Evolutionary conservation across 257 asterid genomes (phyloP).

Genomic region (Penstemon barbatus): DNA sequence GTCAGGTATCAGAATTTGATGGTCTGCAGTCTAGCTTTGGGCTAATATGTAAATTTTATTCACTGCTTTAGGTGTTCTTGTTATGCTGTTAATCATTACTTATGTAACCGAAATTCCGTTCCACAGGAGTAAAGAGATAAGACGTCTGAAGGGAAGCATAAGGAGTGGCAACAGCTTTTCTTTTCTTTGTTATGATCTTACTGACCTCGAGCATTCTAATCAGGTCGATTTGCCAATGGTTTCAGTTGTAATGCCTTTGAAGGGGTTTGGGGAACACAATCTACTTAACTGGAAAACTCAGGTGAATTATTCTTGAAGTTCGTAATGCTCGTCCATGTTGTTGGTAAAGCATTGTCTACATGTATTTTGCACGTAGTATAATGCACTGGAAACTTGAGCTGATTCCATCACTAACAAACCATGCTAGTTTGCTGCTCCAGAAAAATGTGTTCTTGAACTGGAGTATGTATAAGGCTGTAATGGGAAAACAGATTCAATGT

Average conservation of each 20-base stretch:
- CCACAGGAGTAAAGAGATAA: constrained; percentile 83
- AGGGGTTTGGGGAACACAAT: constrained; percentile 98
- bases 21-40: constrained; percentile 11
- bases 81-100: constrained; percentile 14
- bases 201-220: constrained; percentile 79
- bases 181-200: constrained; percentile 67
- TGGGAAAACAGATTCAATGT: neutral
- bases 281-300: constrained; percentile 97
- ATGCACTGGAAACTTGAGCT: constrained; percentile 1
- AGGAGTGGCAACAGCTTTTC: constrained; percentile 72
- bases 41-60: constrained; percentile 14
- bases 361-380: constrained; percentile 17
- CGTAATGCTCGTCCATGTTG: constrained; percentile 21
- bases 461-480: constrained; percentile 10
- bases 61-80: constrained; percentile 9
- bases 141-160: constrained; percentile 52
- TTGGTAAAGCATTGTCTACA: constrained; percentile 11
- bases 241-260: constrained; percentile 94
- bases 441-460: constrained; percentile 15
- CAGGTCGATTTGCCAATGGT: constrained; percentile 85
- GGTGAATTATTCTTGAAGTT: constrained; percentile 48
- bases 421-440: constrained; percentile 1
- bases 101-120: constrained; percentile 24
- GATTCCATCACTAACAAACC: constrained; percentile 7
- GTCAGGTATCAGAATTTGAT: constrained; percentile 61